Conservation (phyloP, 345 rosid species). For the Lumnitzera littorea region DNA sequence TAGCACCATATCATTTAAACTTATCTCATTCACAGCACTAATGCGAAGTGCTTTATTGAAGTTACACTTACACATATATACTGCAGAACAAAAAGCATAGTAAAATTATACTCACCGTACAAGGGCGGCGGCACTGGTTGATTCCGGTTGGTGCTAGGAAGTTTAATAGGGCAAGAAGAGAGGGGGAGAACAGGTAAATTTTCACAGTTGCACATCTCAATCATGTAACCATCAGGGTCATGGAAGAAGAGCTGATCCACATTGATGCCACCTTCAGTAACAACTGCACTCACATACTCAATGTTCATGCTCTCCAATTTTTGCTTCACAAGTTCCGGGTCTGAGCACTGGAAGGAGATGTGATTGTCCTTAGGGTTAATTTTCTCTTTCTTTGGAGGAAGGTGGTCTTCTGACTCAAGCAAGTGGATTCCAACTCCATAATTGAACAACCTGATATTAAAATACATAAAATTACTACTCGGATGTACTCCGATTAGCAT, state of each 20-base stretch:
- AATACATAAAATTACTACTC: no score
- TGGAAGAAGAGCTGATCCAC: conserved; percentile 51
- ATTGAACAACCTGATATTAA: conserved; percentile 34
- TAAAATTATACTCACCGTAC: conserved; percentile 10
- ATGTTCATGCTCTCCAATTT: conserved; percentile 28
- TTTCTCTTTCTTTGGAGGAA: conserved; percentile 19
- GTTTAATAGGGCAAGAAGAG: conserved; percentile 37
- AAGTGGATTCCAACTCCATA: conserved; percentile 41
- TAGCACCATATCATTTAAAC: no score
- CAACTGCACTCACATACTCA: conserved; percentile 34
- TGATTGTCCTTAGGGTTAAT: conserved; percentile 51
- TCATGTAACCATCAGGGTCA: conserved; percentile 43
- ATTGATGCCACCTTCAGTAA: conserved; percentile 36
- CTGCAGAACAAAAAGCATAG: no score
- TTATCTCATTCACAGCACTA: no score
- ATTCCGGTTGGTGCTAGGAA: conserved; percentile 15
- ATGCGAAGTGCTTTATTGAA: no score
- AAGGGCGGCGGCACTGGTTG: neutral
- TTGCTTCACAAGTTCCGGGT: conserved; percentile 22
- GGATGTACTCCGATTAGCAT: no score
- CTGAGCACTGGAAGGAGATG: conserved; percentile 41
- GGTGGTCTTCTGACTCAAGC: conserved; percentile 22
- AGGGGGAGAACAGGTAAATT: conserved; percentile 38
- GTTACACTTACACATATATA: no score
- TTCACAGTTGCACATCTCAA: conserved; percentile 30